A percentile compares a stretch with the other conserved stretches of the same genome.
phyloP scores from a whole-genome alignment of 805 yeast species.

The Candida germanica region DNA sequence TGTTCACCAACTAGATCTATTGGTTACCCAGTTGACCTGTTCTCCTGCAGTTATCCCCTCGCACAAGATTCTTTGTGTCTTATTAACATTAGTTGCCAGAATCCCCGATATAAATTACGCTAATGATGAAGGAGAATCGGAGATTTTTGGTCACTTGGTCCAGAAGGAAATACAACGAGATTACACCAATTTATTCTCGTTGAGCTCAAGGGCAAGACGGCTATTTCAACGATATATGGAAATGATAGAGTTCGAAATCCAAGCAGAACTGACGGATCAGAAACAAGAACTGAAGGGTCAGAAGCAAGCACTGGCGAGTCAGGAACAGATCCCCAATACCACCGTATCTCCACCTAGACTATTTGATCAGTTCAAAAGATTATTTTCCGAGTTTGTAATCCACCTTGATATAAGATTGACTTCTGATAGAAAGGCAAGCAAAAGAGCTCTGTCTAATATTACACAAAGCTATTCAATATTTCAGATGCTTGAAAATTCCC shows the following conservation, averaged over 20 bases:
- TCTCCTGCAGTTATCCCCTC: slow-evolving; percentile 3
- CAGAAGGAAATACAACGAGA: slow-evolving; percentile 5
- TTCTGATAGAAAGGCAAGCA: background rate
- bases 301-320: too few relatives aligned
- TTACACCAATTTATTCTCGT: slow-evolving; percentile 4
- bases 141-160: too few relatives aligned
- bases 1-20: background rate
- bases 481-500: background rate
- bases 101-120: slow-evolving; percentile 19
- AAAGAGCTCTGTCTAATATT: background rate
- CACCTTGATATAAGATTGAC: background rate
- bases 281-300: too few relatives aligned
- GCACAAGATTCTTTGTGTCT: slow-evolving; percentile 12
- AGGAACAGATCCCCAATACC: too few relatives aligned
- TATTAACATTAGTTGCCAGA: slow-evolving; percentile 32
- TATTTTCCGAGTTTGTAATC: slow-evolving; percentile 2
- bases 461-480: background rate
- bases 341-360: background rate
- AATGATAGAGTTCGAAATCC: background rate
- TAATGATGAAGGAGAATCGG: too few relatives aligned
- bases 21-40: background rate
- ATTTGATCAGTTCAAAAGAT: background rate
- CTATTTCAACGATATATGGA: slow-evolving; percentile 1
- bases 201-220: slow-evolving; percentile 5
- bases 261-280: background rate